Conservation (phyloP, 371 early-diverging fungal species). For the Apophysomyces ossiformis region DNA sequence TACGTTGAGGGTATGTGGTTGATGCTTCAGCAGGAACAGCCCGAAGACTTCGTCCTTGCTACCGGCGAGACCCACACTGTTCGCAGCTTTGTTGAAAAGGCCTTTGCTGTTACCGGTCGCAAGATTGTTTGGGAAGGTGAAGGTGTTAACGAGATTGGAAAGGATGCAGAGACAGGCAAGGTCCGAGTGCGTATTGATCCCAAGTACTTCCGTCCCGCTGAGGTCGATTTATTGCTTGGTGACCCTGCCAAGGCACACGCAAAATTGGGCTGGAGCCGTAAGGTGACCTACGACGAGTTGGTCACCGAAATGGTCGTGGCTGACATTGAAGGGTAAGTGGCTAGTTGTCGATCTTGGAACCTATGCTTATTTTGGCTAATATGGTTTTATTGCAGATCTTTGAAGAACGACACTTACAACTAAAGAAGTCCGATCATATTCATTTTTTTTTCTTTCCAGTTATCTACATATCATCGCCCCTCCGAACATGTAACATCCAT, state of each 20-base stretch:
- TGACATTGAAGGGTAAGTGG: slow-evolving; percentile 58
- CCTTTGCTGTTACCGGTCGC: slow-evolving; percentile 73
- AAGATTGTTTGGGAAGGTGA: slow-evolving; percentile 81
- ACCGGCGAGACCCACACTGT: slow-evolving; percentile 88
- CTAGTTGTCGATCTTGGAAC: neutral
- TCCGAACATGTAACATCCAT: neutral
- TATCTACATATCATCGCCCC: slow-evolving; percentile 10
- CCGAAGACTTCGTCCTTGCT: slow-evolving; percentile 85
- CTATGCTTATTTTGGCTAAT: neutral
- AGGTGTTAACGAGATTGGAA: slow-evolving; percentile 76
- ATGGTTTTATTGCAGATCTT: slow-evolving; percentile 18
- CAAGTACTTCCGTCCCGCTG: slow-evolving; percentile 85
- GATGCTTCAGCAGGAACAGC: slow-evolving; percentile 82
- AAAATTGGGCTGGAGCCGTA: slow-evolving; percentile 72
- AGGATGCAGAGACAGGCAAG: slow-evolving; percentile 67
- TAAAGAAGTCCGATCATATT: slow-evolving; percentile 15
- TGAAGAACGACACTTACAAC: slow-evolving; percentile 46
- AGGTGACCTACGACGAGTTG: slow-evolving; percentile 72
- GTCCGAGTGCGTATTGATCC: slow-evolving; percentile 77
- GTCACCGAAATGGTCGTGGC: slow-evolving; percentile 76
- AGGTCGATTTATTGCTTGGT: slow-evolving; percentile 83
- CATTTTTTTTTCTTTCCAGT: slow-evolving; percentile 7
- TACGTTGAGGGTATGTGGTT: slow-evolving; percentile 91
- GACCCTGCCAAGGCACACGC: slow-evolving; percentile 79
- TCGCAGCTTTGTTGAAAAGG: slow-evolving; percentile 82